Conservation (phyloP, 2,329 filamentous ascomycete species). For the Talaromyces sp. region DNA sequence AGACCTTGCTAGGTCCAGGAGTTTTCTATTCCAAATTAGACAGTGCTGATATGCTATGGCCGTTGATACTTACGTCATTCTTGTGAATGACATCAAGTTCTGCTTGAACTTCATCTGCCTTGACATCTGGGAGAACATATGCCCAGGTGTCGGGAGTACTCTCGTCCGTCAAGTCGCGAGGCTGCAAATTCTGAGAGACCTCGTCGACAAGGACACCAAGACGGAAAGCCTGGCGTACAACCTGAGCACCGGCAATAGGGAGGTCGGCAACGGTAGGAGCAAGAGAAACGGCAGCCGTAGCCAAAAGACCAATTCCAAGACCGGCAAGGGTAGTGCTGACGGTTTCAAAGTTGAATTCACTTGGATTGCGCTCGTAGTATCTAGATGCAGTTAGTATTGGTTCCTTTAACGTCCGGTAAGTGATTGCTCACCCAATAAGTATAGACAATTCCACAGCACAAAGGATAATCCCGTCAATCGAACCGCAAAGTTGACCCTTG, state of each 20-base stretch:
- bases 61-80: background rate
- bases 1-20: constrained; percentile 23
- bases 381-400: constrained; percentile 21
- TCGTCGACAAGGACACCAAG: constrained; percentile 46
- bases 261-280: constrained; percentile 43
- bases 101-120: constrained; percentile 25
- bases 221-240: constrained; percentile 47
- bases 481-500: constrained; percentile 42
- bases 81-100: constrained; percentile 26
- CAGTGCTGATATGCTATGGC: background rate
- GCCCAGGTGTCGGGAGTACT: constrained; percentile 27
- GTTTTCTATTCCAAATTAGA: constrained; percentile 4
- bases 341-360: constrained; percentile 25
- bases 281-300: constrained; percentile 45
- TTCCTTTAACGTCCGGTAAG: background rate
- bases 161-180: constrained; percentile 24
- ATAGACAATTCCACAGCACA: constrained; percentile 41
- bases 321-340: constrained; percentile 38
- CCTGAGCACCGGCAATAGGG: constrained; percentile 43
- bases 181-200: constrained; percentile 46
- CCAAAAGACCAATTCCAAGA: constrained; percentile 48
- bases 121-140: constrained; percentile 28
- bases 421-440: constrained; percentile 44
- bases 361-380: constrained; percentile 31
- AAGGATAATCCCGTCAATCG: constrained; percentile 49